Base-by-base conservation (phyloP, 140 eudicot species). In the Flaveria floridana region DNA sequence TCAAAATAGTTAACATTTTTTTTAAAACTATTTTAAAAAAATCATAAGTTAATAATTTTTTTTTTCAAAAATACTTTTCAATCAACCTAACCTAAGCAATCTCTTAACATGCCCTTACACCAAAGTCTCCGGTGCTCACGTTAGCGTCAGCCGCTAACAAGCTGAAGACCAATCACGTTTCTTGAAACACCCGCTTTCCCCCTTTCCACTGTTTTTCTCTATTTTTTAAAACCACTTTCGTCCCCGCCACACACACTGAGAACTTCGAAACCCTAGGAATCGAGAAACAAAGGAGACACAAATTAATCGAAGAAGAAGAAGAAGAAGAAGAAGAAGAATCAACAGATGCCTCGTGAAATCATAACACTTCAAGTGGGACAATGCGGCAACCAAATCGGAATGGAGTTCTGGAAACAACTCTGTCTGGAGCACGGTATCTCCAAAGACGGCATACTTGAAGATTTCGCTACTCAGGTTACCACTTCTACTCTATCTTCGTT, bases 351-450 rank as follows among this genome's bases (percentile, higher is more conserved):
- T 48, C 73, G 96, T 70, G 98, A 93, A 70, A 93, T 93, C 6
- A 90, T 90, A 3, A 93, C 97, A 11, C 81, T 94, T 41, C 99
- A 94, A 80, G 99, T 94, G 3, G 97, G 99, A 71, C 99, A 94
- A 88, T 92, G 98, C 71, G 98, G 98, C 48, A 92, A 92, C 70
- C 98, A 92, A 88, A 92, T 92, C 88, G 98, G 96, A 7, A 92
- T 92, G 98, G 98, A 92, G 90, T 92, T 92, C 78, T 90, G 97
- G 99, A 90, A 94, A 66, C 97, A 94, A 71, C 97, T 90, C 26
- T 88, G 99, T 66, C 85, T 88, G 70, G 99, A 94, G 73, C 99
- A 90, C 68, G 97, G 99, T n/a, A 94, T 94, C 81, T 90, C 90
- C 79, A 93, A 90, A 80, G 99, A 93, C 21, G 99, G 99, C 68